Evolutionary conservation across 208 protist genomes (phyloP), one percentile per base, ranked within the genome.

Genomic region (Leishmania lainsoni): DNA sequence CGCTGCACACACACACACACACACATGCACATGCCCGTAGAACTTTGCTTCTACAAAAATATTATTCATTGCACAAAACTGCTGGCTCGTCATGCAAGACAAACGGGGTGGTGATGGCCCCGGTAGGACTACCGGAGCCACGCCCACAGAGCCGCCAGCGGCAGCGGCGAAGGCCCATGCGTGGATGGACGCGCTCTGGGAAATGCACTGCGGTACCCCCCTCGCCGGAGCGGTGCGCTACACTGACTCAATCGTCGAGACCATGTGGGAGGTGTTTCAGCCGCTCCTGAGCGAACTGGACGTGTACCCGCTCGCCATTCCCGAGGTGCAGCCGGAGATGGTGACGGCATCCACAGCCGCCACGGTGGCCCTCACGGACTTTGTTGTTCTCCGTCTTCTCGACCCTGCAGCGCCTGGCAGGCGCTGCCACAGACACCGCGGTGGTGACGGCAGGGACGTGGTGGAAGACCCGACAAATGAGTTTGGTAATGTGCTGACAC

Each of bases 221-320:
- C 86, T 94, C 35, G 45, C 78, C 42, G 80, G 75, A 1, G 74
- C 89, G 5, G 77, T 86, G 61, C 72, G 87, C 72, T 93, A 93
- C 87, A 91, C 81, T 9, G 93, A 96, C 48, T 73, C 84, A 26
- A 83, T 93, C 54, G 91, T 96, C 26, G 79, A 87, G 59, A 85
- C 92, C 70, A 89, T 96, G 87, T 96, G 93, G 91, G 81, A 84
- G 29, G 72, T 94, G 42, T 96, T 95, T 81, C 86, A 84, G 12
- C 86, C 90, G 3, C 78, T 95, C 61, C 81, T 94, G 49, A 69
- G 76, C 17, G 42, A 79, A 12, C 69, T 90, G 45, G 79, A 84
- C 32, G 59, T 94, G 48, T 75, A 89, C 73, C 83, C 90, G 5
- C 78, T 91, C 48, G 20, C 82, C 73, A 35, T 72, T 72, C 56